A percentile compares a stretch with the other conserved stretches of the same genome.
Conservation (phyloP, 2,329 filamentous ascomycete genomes). For the Pyrenophora teres region DNA sequence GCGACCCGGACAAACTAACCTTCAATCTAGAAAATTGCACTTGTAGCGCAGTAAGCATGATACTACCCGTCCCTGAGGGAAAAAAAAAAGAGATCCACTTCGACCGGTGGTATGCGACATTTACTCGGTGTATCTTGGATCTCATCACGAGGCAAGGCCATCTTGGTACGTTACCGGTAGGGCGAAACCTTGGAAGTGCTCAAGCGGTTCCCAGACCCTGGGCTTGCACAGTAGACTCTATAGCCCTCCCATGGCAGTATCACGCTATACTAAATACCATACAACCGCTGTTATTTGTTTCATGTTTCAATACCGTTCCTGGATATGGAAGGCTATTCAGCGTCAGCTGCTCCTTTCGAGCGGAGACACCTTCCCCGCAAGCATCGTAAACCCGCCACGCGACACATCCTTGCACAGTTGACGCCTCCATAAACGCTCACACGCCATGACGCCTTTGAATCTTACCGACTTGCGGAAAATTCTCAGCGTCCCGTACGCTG, state of each 20-base stretch:
- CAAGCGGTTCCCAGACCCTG: slow-evolving; percentile 1
- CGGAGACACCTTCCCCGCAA: slow-evolving; percentile 3
- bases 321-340: neutral
- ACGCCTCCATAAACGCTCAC: neutral
- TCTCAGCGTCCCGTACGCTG: neutral
- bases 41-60: neutral
- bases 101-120: slow-evolving; percentile 1
- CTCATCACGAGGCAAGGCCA: neutral
- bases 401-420: neutral
- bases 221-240: neutral
- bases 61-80: slow-evolving; percentile 1
- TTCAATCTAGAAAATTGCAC: neutral
- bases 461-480: too few species aligned
- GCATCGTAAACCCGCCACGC: slow-evolving; percentile 1
- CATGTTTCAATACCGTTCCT: slow-evolving; percentile 11
- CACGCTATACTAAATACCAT: neutral
- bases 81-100: neutral
- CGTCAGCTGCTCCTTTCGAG: slow-evolving; percentile 11
- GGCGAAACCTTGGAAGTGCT: slow-evolving; percentile 4
- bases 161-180: slow-evolving; percentile 6
- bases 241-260: neutral
- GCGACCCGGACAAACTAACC: neutral
- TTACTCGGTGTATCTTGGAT: neutral
- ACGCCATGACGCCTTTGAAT: neutral
- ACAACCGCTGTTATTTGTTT: neutral